Evolutionary conservation across 164 flowering plant genomes (phyloP).

Genomic region (Tinospora cordifolia): DNA sequence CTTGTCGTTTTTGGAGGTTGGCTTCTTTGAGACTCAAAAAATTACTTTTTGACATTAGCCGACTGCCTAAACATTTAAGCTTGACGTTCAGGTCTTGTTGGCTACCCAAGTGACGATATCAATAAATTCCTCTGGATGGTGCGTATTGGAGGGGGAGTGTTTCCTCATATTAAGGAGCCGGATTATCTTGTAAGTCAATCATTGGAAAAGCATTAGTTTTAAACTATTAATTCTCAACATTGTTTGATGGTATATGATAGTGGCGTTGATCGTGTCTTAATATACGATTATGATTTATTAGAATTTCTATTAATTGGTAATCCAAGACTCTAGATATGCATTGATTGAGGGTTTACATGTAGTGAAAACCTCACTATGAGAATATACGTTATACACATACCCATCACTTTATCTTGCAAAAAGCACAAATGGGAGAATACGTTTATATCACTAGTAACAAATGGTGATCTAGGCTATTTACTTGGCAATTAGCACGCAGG

Average conservation of each 20-base stretch:
- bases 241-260: neutral
- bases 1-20: slow-evolving; percentile 98
- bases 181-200: slow-evolving; percentile 76
- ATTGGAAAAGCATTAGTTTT: neutral
- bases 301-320: neutral
- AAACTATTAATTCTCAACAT: neutral
- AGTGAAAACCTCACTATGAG: neutral
- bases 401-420: neutral
- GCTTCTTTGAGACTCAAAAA: slow-evolving; percentile 13
- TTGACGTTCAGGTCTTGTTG: slow-evolving; percentile 72
- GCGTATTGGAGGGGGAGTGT: slow-evolving; percentile 97
- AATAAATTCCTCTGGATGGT: slow-evolving; percentile 99
- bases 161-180: slow-evolving; percentile 97
- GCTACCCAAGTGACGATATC: slow-evolving; percentile 98
- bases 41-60: neutral
- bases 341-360: neutral
- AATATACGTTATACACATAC: neutral
- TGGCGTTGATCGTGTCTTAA: neutral
- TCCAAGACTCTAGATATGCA: too few species aligned
- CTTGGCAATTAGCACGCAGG: neutral
- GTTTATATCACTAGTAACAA: neutral
- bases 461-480: too few species aligned
- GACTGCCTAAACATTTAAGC: slow-evolving; percentile 12
- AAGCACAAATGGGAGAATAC: neutral
- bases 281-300: neutral